These are phyloP conservation scores for Claviceps maximensis DNA, from an alignment of 2,329 filamentous ascomycete species.

Conservation along the genomic window DNA sequence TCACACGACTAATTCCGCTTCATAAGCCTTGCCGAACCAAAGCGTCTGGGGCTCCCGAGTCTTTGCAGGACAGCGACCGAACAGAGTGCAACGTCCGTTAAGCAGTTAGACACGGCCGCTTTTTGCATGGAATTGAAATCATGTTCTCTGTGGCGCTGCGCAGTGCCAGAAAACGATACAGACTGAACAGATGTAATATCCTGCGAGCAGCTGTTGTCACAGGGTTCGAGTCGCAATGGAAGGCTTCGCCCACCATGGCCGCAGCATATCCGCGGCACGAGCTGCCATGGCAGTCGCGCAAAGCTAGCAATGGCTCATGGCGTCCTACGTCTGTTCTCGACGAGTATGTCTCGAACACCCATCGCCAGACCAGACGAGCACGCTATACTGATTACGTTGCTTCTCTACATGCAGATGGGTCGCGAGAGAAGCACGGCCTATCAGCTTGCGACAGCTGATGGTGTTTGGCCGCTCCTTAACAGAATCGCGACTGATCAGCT, in stretches of 20 bases:
- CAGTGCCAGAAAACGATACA: conserved; percentile 28
- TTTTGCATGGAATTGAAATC: conserved; percentile 25
- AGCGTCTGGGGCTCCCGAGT: background rate
- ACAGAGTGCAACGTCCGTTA: background rate
- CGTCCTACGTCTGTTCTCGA: conserved; percentile 50
- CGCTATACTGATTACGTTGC: conserved; percentile 3
- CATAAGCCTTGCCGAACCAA: background rate
- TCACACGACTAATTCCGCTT: background rate
- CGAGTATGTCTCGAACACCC: conserved; percentile 36
- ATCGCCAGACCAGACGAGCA: background rate
- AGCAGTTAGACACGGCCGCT: background rate
- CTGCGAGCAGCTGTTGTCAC: conserved; percentile 4
- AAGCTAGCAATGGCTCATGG: conserved; percentile 33
- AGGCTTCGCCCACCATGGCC: background rate
- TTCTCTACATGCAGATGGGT: conserved; percentile 57
- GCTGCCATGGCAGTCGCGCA: conserved; percentile 8
- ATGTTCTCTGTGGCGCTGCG: conserved; percentile 35
- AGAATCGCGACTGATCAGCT: conserved; percentile 77
- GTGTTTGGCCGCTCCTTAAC: conserved; percentile 93
- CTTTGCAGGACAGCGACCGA: background rate
- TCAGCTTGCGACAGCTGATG: conserved; percentile 89
- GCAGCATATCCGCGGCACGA: background rate
- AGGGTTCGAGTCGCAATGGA: background rate
- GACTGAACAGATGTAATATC: conserved; percentile 15
- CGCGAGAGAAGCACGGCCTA: conserved; percentile 80